Evolutionary conservation across 495 filamentous ascomycete species (phyloP), one percentile per base, ranked within the genome.

Genomic region (Podospora australis): DNA sequence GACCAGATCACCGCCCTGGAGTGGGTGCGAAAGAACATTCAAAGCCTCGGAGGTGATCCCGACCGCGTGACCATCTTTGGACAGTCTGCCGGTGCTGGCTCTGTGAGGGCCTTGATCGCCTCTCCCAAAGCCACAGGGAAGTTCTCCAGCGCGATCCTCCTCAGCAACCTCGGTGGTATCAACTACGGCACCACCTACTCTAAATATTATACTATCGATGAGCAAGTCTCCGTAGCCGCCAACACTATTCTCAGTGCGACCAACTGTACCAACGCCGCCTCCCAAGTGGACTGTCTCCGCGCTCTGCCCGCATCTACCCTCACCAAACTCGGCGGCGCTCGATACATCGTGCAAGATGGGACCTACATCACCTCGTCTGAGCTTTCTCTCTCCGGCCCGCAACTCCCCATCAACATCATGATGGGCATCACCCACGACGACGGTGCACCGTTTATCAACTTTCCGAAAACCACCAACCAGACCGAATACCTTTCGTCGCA

Each of bases 11-110:
- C 75, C 21, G 75, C 79, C 20, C 62, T 86, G 3, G 76, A 84
- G 53, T 87, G 83, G 83, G 78, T 82, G 0, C 67, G 70, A 39
- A 71, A 75, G 10, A 76, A 86, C 54, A 81, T 83, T 49, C 58
- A 57, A 8, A 62, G 69, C 2, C 85, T 86, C 53, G 81, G 81
- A 4, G 83, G 83, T 5, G 77, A 86, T 57, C 64, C 72, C 1
- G 62, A 74, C 19, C 71, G 75, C 48, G 75, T 87, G 39, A 84
- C 80, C 58, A 55, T 74, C 64, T 63, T 77, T 41, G 78, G 78
- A 6, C 73, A 79, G 56, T 73, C 69, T 13, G 78, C 78, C 16
- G 78, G 78, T 25, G 75, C 74, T 10, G 74, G 58, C 16, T 72
- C 68, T 22, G 75, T 79, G 0, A 63, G 76, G 17, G 77, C 76